Conservation (phyloP, 148 eudicot species). For the Nyssa sinensis region DNA sequence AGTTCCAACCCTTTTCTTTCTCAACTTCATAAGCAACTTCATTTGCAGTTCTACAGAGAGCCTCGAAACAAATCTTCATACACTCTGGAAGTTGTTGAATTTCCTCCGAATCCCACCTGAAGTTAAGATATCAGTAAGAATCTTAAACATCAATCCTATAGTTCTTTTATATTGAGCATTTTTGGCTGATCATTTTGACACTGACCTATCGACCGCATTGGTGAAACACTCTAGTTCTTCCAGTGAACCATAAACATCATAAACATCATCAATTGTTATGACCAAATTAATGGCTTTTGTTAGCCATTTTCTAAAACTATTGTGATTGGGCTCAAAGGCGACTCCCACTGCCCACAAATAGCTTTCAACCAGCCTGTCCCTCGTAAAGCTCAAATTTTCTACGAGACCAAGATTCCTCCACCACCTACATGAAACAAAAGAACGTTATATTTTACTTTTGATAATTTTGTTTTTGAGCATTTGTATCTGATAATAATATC, state of each 20-base stretch:
- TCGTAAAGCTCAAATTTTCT: slow-evolving; percentile 32
- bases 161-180: not conserved
- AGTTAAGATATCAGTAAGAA: not conserved
- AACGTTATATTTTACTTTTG: not conserved
- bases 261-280: slow-evolving; percentile 47
- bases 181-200: not conserved
- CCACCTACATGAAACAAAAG: slow-evolving; percentile 37
- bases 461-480: not conserved
- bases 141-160: not conserved
- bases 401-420: slow-evolving; percentile 47
- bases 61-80: slow-evolving; percentile 38
- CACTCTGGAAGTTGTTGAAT: slow-evolving; percentile 45
- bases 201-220: slow-evolving; percentile 35
- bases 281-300: slow-evolving; percentile 38
- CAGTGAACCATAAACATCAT: slow-evolving; percentile 50
- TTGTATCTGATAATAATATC: not conserved
- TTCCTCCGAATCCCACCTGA: slow-evolving; percentile 47
- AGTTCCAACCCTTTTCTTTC: slow-evolving; percentile 31
- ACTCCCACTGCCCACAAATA: slow-evolving; percentile 55
- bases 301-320: slow-evolving; percentile 42
- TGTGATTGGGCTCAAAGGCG: slow-evolving; percentile 38
- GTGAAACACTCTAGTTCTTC: slow-evolving; percentile 46
- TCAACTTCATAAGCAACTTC: slow-evolving; percentile 44
- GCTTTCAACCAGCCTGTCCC: slow-evolving; percentile 52
- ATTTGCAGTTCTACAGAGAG: slow-evolving; percentile 28